phyloP scores from a whole-genome alignment of 129 eudicot species.

The Chrysanthemum seticuspe region DNA sequence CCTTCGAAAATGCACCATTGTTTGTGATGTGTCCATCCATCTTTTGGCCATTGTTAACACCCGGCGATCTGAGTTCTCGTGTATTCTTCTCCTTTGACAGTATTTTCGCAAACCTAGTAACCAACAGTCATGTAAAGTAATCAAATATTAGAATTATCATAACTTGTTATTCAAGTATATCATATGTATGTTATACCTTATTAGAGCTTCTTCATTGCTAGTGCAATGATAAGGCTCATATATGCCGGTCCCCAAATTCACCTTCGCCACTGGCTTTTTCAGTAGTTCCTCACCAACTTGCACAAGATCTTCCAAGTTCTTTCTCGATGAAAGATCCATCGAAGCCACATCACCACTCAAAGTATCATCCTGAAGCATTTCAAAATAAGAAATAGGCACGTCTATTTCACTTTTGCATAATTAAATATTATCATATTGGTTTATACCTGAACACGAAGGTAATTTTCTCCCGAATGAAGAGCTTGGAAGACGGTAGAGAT shows the following conservation, averaged over 20 bases:
- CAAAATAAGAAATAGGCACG: background rate
- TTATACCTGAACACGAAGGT: constrained; percentile 64
- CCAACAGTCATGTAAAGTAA: background rate
- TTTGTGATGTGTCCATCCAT: constrained; percentile 8
- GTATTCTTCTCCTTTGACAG: constrained; percentile 47
- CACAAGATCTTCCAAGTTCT: constrained; percentile 47
- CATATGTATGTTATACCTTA: constrained; percentile 28
- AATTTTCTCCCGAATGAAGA: constrained; percentile 41
- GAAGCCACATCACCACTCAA: constrained; percentile 48
- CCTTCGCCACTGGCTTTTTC: constrained; percentile 53
- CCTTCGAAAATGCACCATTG: background rate
- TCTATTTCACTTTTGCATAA: background rate
- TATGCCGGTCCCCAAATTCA: constrained; percentile 43
- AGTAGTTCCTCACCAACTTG: constrained; percentile 44
- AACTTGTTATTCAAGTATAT: background rate
- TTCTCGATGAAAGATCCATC: constrained; percentile 50
- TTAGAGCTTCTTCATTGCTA: constrained; percentile 51
- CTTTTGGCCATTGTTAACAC: constrained; percentile 7
- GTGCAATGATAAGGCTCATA: constrained; percentile 35
- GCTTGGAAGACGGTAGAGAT: constrained; percentile 50
- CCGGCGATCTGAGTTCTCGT: constrained; percentile 28
- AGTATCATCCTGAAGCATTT: constrained; percentile 46
- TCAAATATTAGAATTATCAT: background rate
- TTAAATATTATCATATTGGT: background rate
- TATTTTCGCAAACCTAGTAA: constrained; percentile 45